A percentile compares a stretch with the other conserved stretches of the same genome.
Conservation (phyloP, 1,284 basidiomycete genomes). For the Pterula multifida region DNA sequence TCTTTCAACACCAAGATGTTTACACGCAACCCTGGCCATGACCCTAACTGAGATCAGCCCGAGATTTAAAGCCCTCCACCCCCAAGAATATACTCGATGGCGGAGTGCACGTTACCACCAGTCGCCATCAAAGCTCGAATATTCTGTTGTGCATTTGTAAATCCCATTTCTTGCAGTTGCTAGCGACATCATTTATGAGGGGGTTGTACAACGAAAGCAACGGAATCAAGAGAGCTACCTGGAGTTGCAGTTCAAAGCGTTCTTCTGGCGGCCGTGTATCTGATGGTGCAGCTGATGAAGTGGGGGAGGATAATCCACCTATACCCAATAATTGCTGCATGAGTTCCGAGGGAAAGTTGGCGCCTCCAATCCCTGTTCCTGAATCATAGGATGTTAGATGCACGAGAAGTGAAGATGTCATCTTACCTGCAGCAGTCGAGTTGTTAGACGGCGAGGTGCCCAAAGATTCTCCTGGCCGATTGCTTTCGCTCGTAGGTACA, state of each 20-base stretch:
- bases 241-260: slow-evolving; percentile 77
- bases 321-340: too few relatives aligned
- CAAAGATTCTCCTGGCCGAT: too few relatives aligned
- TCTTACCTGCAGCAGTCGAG: too few relatives aligned
- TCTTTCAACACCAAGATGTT: too few relatives aligned
- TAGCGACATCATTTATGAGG: slow-evolving; percentile 16
- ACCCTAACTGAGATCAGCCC: too few relatives aligned
- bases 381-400: too few relatives aligned
- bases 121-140: slow-evolving; percentile 80
- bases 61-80: slow-evolving; percentile 68
- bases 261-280: slow-evolving; percentile 77
- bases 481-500: slow-evolving; percentile 18
- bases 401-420: too few relatives aligned
- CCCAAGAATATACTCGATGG: slow-evolving; percentile 82
- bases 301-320: slow-evolving; percentile 17
- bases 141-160: slow-evolving; percentile 77
- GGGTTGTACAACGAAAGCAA: slow-evolving; percentile 5
- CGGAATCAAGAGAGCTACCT: slow-evolving; percentile 29
- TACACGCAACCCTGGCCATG: too few relatives aligned
- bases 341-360: too few relatives aligned
- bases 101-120: slow-evolving; percentile 80
- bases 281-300: slow-evolving; percentile 31
- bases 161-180: slow-evolving; percentile 86
- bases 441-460: too few relatives aligned
- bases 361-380: slow-evolving; percentile 11